Evolutionary conservation across 2,329 filamentous ascomycete species (phyloP), one percentile per base, ranked within the genome.

Genomic region (Aspergillus ochraceus): DNA sequence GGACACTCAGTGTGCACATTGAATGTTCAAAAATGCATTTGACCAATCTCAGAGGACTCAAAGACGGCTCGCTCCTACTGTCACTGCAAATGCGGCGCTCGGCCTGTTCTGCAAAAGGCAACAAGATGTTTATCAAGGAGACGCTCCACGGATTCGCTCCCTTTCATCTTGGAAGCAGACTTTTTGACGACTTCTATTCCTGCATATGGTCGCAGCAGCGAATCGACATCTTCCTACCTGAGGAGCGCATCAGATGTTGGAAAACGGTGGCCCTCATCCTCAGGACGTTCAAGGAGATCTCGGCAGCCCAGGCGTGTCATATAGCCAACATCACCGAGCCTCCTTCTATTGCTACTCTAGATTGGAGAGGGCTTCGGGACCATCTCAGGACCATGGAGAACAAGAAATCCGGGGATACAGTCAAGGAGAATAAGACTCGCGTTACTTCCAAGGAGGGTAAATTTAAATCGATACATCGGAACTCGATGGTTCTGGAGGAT

Each of bases 231-330:
- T 61, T 60, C 4, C 52, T 74, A 3, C 71, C 71, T 0, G 64
- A 59, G 29, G 55, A 61, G 20, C 59, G 68, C 17, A 62, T 68
- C 32, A 60, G 60, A 14, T 62, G 64, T 2, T 72, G 68, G 70
- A 70, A 66, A 58, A 73, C 70, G 0, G 67, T 68, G n/a, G 67
- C 68, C 1, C 55, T 73, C 26, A 66, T 72, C n/a, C 53, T 71
- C 39, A 61, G 55, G 56, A 71, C 70, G 0, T 73, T 71, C 24
- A 59, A 65, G 12, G 61, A 62, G 24, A 69, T 74, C 24, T 60
- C 64, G 1, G 30, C 54, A 3, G 60, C 60, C 5, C 66, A 66
- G 14, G 69, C 67, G 66, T 62, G 66, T 36, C 58, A 62, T 19
- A 56, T 74, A 29, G 60, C 65, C 2, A 58, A 53, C 17, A 60